Base-by-base conservation (phyloP, 108 stramenopile species). In the Skeletonema costatum region DNA sequence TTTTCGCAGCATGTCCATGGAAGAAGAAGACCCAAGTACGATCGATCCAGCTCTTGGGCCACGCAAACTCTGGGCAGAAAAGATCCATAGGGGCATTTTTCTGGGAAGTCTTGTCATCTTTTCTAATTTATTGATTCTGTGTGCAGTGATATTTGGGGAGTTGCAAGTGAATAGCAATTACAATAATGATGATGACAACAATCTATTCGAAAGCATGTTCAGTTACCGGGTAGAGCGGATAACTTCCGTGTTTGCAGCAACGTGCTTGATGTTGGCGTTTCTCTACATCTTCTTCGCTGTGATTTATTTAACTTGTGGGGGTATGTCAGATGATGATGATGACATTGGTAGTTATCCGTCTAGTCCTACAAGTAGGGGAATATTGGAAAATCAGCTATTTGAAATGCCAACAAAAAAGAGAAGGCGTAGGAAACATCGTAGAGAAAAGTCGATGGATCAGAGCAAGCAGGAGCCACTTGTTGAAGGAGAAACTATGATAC, bases 111-210 rank as follows among this genome's bases (percentile, higher is more conserved):
- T 93, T 44, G 86, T 95, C 1, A 50, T 95, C 2, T 95, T 95
- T 87, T 88, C 92, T 29, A 95, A 95, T 75, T 61, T 95, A 60
- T 66, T 89, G 35, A 60, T 95, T 25, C 65, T 95, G 17, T 89
- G 88, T 73, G 92, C 94, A 16, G 92, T 95, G 3, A 80, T 95
- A 62, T 84, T 95, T 64, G 94, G 94, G 64, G 94, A 95, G 85
- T 82, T 95, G 60, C 74, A 86, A 68, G 93, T 94, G 75, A 80
- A 90, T 80, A n/a, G 7, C 68, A 75, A 85, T 42, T 68, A 76
- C 66, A 85, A 75, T 48, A 74, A 80, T 30, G 82, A 82, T 64
- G 74, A 81, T 29, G 63, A 63, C 70, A 77, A 74, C 44, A 73
- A 53, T 68, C 73, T 56, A 56, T 56, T 56, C 41, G 74, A 71